Conservation (phyloP, 2,329 filamentous ascomycete species). For the Alternaria brassicae region DNA sequence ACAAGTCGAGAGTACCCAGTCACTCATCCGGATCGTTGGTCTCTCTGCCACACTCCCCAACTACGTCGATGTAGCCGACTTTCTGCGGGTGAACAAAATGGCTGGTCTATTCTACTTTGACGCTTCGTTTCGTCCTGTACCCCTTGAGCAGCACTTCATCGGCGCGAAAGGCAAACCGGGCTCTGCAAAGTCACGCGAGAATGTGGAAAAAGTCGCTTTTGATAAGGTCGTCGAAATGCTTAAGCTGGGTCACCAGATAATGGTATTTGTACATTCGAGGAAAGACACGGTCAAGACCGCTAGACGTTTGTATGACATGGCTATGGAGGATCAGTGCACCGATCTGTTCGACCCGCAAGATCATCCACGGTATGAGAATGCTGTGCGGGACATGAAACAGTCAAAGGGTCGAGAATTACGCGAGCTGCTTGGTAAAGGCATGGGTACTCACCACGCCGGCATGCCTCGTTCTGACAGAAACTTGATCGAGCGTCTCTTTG, state of each 20-base stretch:
- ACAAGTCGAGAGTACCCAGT: conserved; percentile 98
- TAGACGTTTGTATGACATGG: conserved; percentile 84
- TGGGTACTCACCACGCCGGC: conserved; percentile 95
- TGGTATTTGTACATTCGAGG: conserved; percentile 98
- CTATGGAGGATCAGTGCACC: conserved; percentile 76
- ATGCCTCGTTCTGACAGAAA: conserved; percentile 96
- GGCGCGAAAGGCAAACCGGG: conserved; percentile 92
- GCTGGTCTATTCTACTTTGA: conserved; percentile 98
- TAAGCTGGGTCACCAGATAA: conserved; percentile 89
- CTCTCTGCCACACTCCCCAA: conserved; percentile 96
- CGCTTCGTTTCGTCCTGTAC: conserved; percentile 91
- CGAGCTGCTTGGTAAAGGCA: conserved; percentile 86
- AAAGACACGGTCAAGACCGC: conserved; percentile 93
- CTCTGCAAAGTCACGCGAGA: conserved; percentile 81
- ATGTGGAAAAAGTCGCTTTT: conserved; percentile 84
- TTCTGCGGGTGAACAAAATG: conserved; percentile 92
- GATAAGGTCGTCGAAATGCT: conserved; percentile 97
- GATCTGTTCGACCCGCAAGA: conserved; percentile 83
- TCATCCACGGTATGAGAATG: conserved; percentile 81
- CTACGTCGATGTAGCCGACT: conserved; percentile 95
- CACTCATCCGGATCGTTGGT: conserved; percentile 92
- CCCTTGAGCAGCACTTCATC: conserved; percentile 95
- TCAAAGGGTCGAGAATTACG: conserved; percentile 86
- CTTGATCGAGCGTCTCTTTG: conserved; percentile 91
- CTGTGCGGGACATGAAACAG: conserved; percentile 82